A percentile compares a stretch with the other conserved stretches of the same genome.
phyloP scores from a whole-genome alignment of 257 asterid species.

The Solanum commersonii region DNA sequence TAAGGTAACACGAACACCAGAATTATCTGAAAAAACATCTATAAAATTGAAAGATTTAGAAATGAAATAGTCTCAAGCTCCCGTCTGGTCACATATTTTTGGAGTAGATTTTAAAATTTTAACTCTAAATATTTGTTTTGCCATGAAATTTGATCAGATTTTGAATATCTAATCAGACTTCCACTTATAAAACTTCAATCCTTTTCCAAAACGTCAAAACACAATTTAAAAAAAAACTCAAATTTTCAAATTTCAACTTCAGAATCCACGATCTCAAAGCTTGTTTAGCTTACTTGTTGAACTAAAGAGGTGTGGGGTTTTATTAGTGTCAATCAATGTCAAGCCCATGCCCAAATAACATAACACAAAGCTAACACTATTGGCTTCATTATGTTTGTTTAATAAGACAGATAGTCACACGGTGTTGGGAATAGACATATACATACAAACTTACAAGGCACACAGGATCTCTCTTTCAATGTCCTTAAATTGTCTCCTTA shows the following conservation, averaged over 20 bases:
- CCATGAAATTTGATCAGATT: neutral
- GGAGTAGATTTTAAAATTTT: no score
- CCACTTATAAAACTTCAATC: no score
- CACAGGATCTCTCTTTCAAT: conserved; percentile 9
- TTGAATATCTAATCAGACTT: no score
- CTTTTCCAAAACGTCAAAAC: no score
- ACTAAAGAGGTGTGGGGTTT: neutral
- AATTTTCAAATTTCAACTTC: neutral
- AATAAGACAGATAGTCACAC: conserved; percentile 3
- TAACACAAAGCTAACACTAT: conserved; percentile 4
- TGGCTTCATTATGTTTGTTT: conserved; percentile 18
- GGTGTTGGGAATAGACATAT: conserved; percentile 6
- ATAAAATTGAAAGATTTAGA: neutral
- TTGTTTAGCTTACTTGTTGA: neutral
- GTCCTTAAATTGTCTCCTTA: conserved; percentile 6
- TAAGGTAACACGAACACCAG: neutral
- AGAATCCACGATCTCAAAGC: neutral
- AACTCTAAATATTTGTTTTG: neutral
- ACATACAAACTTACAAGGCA: conserved; percentile 10
- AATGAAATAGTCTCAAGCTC: neutral
- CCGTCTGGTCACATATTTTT: no score
- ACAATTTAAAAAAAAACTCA: no score
- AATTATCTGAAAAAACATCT: neutral
- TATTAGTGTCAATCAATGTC: neutral
- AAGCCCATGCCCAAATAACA: neutral